phyloP scores from a whole-genome alignment of 495 filamentous ascomycete genomes.

The Penicillium parvum region DNA sequence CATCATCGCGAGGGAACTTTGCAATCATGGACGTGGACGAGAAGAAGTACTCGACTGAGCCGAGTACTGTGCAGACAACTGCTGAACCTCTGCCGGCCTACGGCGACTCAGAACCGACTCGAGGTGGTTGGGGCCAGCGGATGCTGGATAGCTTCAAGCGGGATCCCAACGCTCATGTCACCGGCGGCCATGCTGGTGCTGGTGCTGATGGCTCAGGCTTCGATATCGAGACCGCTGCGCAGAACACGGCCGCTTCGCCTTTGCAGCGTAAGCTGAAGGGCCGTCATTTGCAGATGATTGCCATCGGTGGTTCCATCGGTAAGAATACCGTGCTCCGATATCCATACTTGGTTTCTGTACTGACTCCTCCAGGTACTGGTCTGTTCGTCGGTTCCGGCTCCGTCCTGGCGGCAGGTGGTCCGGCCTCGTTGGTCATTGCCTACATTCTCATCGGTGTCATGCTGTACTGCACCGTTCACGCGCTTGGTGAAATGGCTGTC shows the following conservation, averaged over 20 bases:
- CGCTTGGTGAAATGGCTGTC: conserved; percentile 89
- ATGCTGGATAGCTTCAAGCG: conserved; percentile 77
- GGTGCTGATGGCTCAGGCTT: conserved; percentile 61
- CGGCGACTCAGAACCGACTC: conserved; percentile 34
- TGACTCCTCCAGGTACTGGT: conserved; percentile 61
- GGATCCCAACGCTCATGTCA: conserved; percentile 64
- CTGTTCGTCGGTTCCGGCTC: conserved; percentile 85
- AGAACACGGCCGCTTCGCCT: conserved; percentile 70
- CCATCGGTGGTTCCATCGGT: conserved; percentile 93
- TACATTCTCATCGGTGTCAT: conserved; percentile 81
- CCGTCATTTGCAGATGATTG: conserved; percentile 94
- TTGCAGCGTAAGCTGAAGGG: conserved; percentile 74
- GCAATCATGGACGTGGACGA: conserved; percentile 43
- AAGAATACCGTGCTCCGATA: conserved; percentile 18
- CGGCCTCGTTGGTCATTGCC: conserved; percentile 77
- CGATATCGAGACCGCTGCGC: conserved; percentile 69
- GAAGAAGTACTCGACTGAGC: conserved; percentile 28
- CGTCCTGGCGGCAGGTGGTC: conserved; percentile 74
- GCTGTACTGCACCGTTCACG: conserved; percentile 89
- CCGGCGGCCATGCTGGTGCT: conserved; percentile 46
- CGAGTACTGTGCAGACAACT: conserved; percentile 18
- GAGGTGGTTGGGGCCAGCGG: conserved; percentile 36
- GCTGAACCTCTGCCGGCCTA: conserved; percentile 32
- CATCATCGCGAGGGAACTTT: not conserved
- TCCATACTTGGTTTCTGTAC: not conserved